These are phyloP conservation scores for Ettlia oleoabundans DNA, from an alignment of 139 green algal species.

Conservation along the genomic window DNA sequence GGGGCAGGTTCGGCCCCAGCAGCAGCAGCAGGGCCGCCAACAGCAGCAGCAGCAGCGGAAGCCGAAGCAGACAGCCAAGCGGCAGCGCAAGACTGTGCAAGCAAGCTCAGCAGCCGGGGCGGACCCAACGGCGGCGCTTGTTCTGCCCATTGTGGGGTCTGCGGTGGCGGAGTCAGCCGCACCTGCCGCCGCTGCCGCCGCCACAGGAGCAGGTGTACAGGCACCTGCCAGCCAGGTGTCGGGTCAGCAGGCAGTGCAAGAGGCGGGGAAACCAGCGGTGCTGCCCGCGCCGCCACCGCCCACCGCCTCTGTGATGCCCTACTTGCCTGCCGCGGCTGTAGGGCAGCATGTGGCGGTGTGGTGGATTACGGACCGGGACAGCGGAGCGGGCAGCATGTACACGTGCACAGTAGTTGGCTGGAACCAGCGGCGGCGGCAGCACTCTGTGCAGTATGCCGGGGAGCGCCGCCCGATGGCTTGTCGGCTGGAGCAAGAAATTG, in stretches of 20 bases:
- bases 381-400: neutral
- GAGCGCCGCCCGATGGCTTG: neutral
- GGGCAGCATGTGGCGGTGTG: constrained; percentile 3
- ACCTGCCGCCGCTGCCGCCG: too few species aligned
- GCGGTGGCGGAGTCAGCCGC: neutral
- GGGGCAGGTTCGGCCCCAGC: too few species aligned
- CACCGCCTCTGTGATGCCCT: neutral
- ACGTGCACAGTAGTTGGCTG: neutral
- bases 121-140: neutral
- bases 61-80: neutral
- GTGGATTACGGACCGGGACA: neutral
- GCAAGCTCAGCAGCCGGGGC: neutral
- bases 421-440: neutral
- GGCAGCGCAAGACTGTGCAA: neutral
- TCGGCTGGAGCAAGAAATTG: constrained; percentile 4
- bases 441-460: constrained; percentile 2
- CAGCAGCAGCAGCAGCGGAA: neutral
- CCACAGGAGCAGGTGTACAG: too few species aligned
- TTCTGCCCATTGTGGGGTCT: too few species aligned
- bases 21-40: neutral
- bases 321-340: neutral
- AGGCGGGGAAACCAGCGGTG: neutral
- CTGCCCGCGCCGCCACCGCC: neutral
- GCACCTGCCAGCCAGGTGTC: neutral
- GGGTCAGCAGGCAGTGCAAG: neutral